A percentile compares a stretch with the other conserved stretches of the same genome.
Conservation (phyloP, 164 flowering plant genomes). For the Platanus orientalis region DNA sequence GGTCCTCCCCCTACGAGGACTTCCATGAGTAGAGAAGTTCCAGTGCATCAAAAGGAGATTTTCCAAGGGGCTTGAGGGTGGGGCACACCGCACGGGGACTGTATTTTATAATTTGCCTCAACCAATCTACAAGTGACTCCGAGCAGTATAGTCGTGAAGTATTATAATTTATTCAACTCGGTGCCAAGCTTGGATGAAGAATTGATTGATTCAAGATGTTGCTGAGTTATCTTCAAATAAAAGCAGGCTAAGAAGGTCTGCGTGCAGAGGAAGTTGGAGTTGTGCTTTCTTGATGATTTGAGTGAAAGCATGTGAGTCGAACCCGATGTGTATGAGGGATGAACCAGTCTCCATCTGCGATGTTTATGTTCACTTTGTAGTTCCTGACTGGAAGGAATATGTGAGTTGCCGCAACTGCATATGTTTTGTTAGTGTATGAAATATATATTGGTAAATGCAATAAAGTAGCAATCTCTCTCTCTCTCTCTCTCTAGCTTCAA, state of each 20-base stretch:
- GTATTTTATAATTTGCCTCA: too few species aligned
- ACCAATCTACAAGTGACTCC: constrained; percentile 3
- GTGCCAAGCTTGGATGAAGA: constrained; percentile 7
- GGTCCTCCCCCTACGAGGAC: constrained; percentile 79
- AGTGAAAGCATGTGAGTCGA: constrained; percentile 4
- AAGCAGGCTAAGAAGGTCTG: constrained; percentile 5
- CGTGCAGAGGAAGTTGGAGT: constrained; percentile 1
- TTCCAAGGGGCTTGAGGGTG: not conserved
- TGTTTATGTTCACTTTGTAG: not conserved
- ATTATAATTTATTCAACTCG: constrained; percentile 17
- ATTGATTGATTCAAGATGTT: constrained; percentile 7
- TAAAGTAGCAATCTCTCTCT: too few species aligned
- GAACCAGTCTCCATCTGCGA: not conserved
- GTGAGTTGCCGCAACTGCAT: not conserved
- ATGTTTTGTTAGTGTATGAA: not conserved
- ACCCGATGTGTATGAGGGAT: too few species aligned
- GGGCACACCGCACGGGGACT: not conserved
- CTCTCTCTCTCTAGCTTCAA: too few species aligned
- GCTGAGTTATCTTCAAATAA: constrained; percentile 9
- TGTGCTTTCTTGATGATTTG: not conserved
- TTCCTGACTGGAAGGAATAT: not conserved
- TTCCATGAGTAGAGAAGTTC: constrained; percentile 38
- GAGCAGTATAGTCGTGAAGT: constrained; percentile 7
- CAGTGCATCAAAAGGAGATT: not conserved
- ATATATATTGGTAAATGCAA: not conserved